These are phyloP conservation scores for Podospora pseudocomata DNA, from an alignment of 495 filamentous ascomycete species.

Conservation along the genomic window DNA sequence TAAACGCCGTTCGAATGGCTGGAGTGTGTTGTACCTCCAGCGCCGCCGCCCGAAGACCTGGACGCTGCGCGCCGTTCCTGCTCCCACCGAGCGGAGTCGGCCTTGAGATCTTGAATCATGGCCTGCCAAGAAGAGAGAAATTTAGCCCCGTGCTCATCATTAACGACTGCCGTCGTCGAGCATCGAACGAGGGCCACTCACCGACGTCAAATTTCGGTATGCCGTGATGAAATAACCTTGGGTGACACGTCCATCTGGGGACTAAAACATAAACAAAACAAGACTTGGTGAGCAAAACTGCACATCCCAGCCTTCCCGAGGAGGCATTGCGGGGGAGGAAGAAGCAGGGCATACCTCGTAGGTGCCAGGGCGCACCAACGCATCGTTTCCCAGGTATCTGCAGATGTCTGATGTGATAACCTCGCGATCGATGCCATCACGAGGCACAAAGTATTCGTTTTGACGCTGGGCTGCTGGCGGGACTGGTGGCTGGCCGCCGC, in stretches of 20 bases:
- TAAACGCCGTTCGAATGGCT: conserved; percentile 48
- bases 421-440: conserved; percentile 86
- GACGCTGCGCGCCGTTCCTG: conserved; percentile 57
- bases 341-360: conserved; percentile 59
- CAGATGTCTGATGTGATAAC: conserved; percentile 95
- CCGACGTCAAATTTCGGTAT: conserved; percentile 81
- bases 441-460: conserved; percentile 83
- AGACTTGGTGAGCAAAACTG: conserved; percentile 16
- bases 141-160: neutral
- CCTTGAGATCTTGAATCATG: conserved; percentile 83
- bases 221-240: conserved; percentile 82
- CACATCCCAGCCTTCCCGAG: neutral
- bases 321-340: conserved; percentile 13
- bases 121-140: conserved; percentile 48
- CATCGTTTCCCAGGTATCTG: conserved; percentile 89
- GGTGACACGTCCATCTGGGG: conserved; percentile 55
- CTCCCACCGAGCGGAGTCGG: conserved; percentile 78
- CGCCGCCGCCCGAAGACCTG: conserved; percentile 41
- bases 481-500: conserved; percentile 37
- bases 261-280: conserved; percentile 15
- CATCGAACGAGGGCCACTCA: conserved; percentile 46
- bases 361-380: conserved; percentile 77
- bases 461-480: conserved; percentile 49
- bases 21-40: conserved; percentile 56
- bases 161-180: neutral